phyloP scores from a whole-genome alignment of 257 asterid genomes.

The Solanum lignicaule region DNA sequence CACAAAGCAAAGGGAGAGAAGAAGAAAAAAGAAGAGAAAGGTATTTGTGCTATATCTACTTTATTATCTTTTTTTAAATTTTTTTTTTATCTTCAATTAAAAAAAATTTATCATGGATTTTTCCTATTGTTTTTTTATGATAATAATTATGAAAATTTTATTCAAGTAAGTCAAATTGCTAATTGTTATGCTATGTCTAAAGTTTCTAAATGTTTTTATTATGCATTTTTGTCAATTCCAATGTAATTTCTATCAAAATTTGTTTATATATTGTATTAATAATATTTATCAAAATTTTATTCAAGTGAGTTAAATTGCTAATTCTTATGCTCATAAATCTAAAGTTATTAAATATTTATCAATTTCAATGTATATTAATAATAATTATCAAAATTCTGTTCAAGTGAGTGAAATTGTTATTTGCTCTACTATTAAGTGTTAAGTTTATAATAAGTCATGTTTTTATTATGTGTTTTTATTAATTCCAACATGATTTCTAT shows the following conservation, averaged over 20 bases:
- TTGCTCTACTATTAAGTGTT: too few species aligned
- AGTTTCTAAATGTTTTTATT: neutral
- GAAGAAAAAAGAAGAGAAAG: conserved; percentile 91
- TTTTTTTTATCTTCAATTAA: neutral
- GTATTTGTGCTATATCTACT: conserved; percentile 7
- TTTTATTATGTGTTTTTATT: neutral
- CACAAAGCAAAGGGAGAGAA: conserved; percentile 74
- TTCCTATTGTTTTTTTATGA: neutral
- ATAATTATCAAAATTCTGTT: neutral
- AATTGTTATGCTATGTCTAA: neutral
- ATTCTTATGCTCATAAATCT: neutral
- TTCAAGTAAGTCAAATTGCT: neutral
- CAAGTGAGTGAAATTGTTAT: neutral
- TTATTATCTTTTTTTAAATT: neutral
- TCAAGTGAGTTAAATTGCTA: neutral
- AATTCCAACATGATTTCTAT: neutral
- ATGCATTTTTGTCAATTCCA: neutral
- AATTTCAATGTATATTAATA: neutral
- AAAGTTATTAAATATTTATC: neutral
- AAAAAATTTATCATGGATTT: neutral
- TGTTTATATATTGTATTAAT: neutral
- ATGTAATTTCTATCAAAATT: neutral
- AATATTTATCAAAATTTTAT: neutral
- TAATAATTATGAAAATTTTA: neutral
- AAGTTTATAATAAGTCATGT: neutral